Conservation (phyloP, 1,139 yeast genomes). For the Candida sp. region DNA sequence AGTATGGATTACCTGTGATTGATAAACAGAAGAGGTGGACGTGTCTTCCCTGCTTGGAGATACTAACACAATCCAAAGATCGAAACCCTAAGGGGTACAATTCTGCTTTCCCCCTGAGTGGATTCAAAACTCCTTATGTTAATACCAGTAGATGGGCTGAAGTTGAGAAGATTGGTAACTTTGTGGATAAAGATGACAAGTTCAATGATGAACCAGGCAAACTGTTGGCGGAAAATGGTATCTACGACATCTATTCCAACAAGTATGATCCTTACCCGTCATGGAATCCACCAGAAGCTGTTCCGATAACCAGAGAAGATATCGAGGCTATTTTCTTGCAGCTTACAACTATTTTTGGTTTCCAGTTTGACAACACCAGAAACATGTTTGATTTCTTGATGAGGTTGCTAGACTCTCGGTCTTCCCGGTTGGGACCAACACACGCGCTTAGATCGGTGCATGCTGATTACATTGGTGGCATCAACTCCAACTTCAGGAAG, state of each 20-base stretch:
- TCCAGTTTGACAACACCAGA: constrained; percentile 62
- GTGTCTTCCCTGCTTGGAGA: neutral
- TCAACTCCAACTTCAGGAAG: constrained; percentile 86
- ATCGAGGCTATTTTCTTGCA: constrained; percentile 61
- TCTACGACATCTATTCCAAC: constrained; percentile 40
- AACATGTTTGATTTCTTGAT: constrained; percentile 89
- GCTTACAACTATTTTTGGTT: constrained; percentile 63
- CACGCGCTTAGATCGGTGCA: constrained; percentile 64
- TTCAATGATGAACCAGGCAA: constrained; percentile 25
- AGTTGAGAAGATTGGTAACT: constrained; percentile 31
- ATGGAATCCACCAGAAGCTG: constrained; percentile 46
- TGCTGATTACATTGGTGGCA: constrained; percentile 88
- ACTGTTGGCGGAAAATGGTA: constrained; percentile 42
- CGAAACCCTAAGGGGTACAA: constrained; percentile 15
- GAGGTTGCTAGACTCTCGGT: constrained; percentile 81
- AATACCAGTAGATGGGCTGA: constrained; percentile 52
- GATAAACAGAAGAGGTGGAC: neutral
- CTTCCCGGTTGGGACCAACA: constrained; percentile 62
- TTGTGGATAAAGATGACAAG: constrained; percentile 23
- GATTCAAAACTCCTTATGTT: constrained; percentile 49
- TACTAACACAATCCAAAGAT: constrained; percentile 12
- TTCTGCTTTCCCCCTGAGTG: constrained; percentile 46
- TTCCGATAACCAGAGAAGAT: constrained; percentile 65
- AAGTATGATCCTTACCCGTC: constrained; percentile 61
- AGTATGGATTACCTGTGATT: constrained; percentile 19